Percentiles rank a stretch among this genome's conserved stretches.
phyloP scores from a whole-genome alignment of 139 green algal genomes.

The Zygnema circumcarinatum region DNA sequence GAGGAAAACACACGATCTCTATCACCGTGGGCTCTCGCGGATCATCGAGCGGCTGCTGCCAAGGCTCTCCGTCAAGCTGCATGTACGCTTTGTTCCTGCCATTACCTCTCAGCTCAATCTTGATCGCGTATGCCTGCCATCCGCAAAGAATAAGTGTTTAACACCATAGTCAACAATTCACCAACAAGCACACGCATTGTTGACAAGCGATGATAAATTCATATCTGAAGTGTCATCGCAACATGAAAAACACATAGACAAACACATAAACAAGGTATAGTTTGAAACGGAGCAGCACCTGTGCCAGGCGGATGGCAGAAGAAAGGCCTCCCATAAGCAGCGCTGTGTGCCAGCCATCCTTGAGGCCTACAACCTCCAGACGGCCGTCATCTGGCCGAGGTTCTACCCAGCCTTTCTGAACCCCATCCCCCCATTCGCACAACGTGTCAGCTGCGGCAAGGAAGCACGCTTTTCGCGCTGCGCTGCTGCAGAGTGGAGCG shows the following conservation, averaged over 20 bases:
- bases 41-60: conserved; percentile 45
- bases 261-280: too few species aligned
- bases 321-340: conserved; percentile 49
- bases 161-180: too few species aligned
- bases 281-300: too few species aligned
- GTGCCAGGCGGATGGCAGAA: conserved; percentile 16
- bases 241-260: too few species aligned
- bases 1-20: conserved; percentile 1
- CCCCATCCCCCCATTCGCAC: too few species aligned
- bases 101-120: conserved; percentile 21
- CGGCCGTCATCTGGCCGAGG: conserved; percentile 49
- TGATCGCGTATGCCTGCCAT: conserved; percentile 32
- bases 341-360: conserved; percentile 55
- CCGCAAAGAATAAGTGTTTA: too few species aligned
- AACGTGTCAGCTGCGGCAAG: neutral
- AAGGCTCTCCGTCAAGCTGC: conserved; percentile 55
- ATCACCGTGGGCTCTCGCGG: conserved; percentile 24
- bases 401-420: conserved; percentile 29
- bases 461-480: neutral
- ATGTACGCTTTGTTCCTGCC: conserved; percentile 19
- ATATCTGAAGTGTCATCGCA: too few species aligned
- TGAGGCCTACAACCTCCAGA: conserved; percentile 62
- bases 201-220: too few species aligned
- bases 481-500: too few species aligned
- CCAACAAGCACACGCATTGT: too few species aligned